These are phyloP conservation scores for Moesziomyces sp. DNA, from an alignment of 1,284 basidiomycete species.

Conservation along the genomic window DNA sequence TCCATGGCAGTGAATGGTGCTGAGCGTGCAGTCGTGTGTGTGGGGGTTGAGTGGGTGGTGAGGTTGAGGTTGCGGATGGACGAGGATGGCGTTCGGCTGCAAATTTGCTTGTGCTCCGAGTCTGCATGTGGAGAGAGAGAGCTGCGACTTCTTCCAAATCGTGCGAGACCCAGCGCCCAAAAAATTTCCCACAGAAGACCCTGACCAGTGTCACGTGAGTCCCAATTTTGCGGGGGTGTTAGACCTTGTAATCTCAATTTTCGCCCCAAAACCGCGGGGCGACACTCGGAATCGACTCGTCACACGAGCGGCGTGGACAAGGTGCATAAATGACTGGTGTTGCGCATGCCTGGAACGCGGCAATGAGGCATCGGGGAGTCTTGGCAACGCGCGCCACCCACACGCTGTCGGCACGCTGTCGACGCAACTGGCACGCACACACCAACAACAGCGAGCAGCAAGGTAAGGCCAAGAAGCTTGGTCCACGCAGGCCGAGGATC, in stretches of 20 bases:
- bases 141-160: no score
- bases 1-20: constrained; percentile 22
- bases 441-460: no score
- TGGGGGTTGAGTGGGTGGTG: background rate
- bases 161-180: constrained; percentile 5
- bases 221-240: no score
- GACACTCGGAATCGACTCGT: background rate
- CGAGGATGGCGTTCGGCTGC: background rate
- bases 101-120: background rate
- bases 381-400: no score
- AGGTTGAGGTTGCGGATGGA: background rate
- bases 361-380: background rate
- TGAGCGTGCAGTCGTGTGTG: no score
- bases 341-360: background rate
- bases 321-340: no score
- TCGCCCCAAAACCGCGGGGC: no score
- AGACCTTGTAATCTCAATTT: no score
- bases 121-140: no score
- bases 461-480: constrained; percentile 7
- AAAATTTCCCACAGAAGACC: constrained; percentile 12
- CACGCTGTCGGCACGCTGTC: no score
- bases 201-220: constrained; percentile 14
- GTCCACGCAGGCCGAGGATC: constrained; percentile 4
- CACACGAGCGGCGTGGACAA: background rate
- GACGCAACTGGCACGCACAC: no score